Base-by-base conservation (phyloP, 495 filamentous ascomycete species). In the Peziza echinospora region DNA sequence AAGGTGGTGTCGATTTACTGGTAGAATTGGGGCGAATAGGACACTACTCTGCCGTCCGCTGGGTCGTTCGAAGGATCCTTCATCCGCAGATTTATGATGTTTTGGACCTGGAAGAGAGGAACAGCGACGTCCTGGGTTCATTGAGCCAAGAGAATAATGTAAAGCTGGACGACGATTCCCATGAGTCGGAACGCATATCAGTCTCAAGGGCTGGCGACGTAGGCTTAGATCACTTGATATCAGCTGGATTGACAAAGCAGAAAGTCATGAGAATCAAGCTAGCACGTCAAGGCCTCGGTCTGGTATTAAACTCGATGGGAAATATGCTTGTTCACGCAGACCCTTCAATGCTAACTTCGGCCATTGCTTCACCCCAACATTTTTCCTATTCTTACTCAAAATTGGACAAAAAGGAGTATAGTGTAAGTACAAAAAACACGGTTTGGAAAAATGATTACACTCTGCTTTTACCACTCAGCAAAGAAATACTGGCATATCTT, bases 401-500 rank as follows among this genome's bases (percentile, higher is more conserved):
- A n/a, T n/a, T n/a, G n/a, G n/a, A n/a, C n/a, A 37, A 37, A 5
- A 37, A 37, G 3, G 6, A 37, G 19, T 37, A 37, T 17, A 37
- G 30, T 6, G 19, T 6, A 37, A 37, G 30, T 11, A 11, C 30
- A 43, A 34, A 46, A 46, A 46, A 34, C 5, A n/a, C 23, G n/a
- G n/a, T n/a, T n/a, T n/a, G n/a, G n/a, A n/a, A n/a, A 11, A 41
- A 43, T n/a, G 41, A 39, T 1, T 17, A 55, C 25, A 55, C 48
- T 0, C 47, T 51, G 16, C 45, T 55, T 5, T 26, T 55, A 10
- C 53, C 53, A 21, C 55, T 52, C 10, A 48, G 16, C 9, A 52
- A 52, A 23, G 52, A 55, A 26, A 46, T 55, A 24, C 41, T 55
- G 17, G 53, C 53, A 24, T 55, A 55, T 41, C 42, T 55, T 3